Base-by-base conservation (phyloP, 176 grass and related monocot genomes). In the Otatea glauca region DNA sequence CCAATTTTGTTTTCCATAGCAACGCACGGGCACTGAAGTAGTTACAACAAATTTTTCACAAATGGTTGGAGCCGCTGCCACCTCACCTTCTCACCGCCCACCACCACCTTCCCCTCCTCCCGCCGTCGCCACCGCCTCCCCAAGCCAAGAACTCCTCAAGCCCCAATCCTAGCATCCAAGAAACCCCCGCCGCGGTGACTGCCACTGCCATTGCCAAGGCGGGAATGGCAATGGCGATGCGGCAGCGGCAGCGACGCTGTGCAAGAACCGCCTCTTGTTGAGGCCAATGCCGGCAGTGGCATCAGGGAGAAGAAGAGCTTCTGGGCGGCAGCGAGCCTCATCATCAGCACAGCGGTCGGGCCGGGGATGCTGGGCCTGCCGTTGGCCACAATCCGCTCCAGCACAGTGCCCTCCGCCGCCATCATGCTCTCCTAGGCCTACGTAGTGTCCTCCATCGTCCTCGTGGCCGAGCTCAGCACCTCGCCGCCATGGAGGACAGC, bases 381-480 rank as follows among this genome's bases (percentile, higher is more conserved):
- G 35, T 86, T 92, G 20, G 88, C 83, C 82, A 97, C 94, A 83
- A 92, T 94, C 75, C 84, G 89, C 63, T 94, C 92, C 15, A 92
- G 94, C 10, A 47, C 74, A 8, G 37, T 88, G 12, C 90, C 94
- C 2, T 97, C 92, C 55, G 86, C 88, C 50, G 59, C 90, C 27
- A 97, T 97, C 44, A 47, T 97, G 5, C 55, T 92, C 12, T 97
- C 92, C 15, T 97, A 90, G 94, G 77, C 84, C n/a, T 97, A 97
- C 75, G 90, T 94, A 12, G 80, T 97, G 58, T 94, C 90, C 21
- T 97, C 90, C 24, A 89, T 97, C 56, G 37, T 94, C 45, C 90
- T 97, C 29, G 94, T 97, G 8, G 92, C 83, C 10, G 94, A 97
- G 85, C 83, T 92, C 32, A 94, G 90, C 77, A n/a, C n/a, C 94